Percentiles rank a stretch among this genome's conserved stretches.
These are phyloP conservation scores for Caulochytrium protostelioides DNA, from an alignment of 371 early-diverging fungal species.

Conservation along the genomic window DNA sequence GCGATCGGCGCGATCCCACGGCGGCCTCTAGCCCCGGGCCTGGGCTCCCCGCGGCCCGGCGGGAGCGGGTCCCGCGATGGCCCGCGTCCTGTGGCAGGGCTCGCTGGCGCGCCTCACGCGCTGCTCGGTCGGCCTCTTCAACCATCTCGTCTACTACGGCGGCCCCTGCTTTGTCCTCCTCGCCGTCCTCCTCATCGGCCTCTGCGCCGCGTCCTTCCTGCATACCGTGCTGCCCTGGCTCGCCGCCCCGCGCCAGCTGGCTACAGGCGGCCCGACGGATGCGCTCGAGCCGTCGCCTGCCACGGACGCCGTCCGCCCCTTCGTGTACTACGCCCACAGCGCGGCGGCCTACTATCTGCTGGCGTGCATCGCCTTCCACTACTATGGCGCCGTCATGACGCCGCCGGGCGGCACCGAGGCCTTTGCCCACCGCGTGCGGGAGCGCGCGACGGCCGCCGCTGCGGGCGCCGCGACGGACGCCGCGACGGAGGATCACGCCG, in stretches of 20 bases:
- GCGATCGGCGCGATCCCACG: too few species aligned
- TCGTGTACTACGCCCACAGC: background rate
- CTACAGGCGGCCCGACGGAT: background rate
- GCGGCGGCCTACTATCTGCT: constrained; percentile 9
- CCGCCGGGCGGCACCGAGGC: constrained; percentile 10
- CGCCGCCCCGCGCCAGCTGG: too few species aligned
- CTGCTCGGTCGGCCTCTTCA: too few species aligned
- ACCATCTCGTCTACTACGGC: constrained; percentile 2
- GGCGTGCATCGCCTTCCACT: constrained; percentile 11
- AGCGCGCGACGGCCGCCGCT: too few species aligned
- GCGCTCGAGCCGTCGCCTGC: background rate
- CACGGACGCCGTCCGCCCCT: background rate
- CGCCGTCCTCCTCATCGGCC: constrained; percentile 8
- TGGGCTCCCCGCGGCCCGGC: too few species aligned
- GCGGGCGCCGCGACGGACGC: too few species aligned
- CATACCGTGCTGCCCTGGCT: constrained; percentile 8
- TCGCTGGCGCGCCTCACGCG: background rate
- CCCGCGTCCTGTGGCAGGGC: background rate
- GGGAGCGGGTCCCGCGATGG: too few species aligned
- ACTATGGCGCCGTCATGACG: constrained; percentile 5
- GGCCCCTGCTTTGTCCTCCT: constrained; percentile 11
- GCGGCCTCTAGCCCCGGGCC: too few species aligned
- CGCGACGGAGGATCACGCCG: too few species aligned
- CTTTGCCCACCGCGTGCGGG: too few species aligned
- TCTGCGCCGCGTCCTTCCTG: constrained; percentile 6